Evolutionary conservation across 2,329 filamentous ascomycete species (phyloP).

Genomic region (Tricladium varicosporioides): DNA sequence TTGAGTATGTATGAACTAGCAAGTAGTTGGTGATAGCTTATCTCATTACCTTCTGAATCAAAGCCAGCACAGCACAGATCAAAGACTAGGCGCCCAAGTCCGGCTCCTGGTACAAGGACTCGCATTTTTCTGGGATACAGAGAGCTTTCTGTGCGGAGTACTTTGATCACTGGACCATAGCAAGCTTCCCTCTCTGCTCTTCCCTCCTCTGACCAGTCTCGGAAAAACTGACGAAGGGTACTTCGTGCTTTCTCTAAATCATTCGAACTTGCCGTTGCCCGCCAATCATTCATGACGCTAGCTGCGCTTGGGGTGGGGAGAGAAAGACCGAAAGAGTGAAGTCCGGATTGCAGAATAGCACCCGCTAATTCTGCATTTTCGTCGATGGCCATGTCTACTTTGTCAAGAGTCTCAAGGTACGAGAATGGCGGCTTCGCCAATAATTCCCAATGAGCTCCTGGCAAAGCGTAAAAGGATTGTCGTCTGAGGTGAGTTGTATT

Average conservation of each 20-base stretch:
- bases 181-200: slow-evolving; percentile 70
- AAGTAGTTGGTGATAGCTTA: slow-evolving; percentile 94
- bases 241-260: slow-evolving; percentile 92
- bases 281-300: slow-evolving; percentile 53
- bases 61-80: slow-evolving; percentile 76
- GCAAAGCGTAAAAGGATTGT: slow-evolving; percentile 89
- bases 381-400: slow-evolving; percentile 85
- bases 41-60: slow-evolving; percentile 84
- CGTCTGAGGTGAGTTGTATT: slow-evolving; percentile 89
- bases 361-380: slow-evolving; percentile 80
- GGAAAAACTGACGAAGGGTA: slow-evolving; percentile 89
- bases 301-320: slow-evolving; percentile 9
- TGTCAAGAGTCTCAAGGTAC: slow-evolving; percentile 73
- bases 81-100: slow-evolving; percentile 83
- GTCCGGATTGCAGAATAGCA: slow-evolving; percentile 68
- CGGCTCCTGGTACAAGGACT: slow-evolving; percentile 86
- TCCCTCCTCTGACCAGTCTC: slow-evolving; percentile 88
- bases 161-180: slow-evolving; percentile 70
- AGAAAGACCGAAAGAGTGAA: slow-evolving; percentile 61
- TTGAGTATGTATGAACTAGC: slow-evolving; percentile 78
- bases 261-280: slow-evolving; percentile 63
- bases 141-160: slow-evolving; percentile 53
- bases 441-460: slow-evolving; percentile 78
- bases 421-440: slow-evolving; percentile 80
- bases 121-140: slow-evolving; percentile 29